Evolutionary conservation across 2,329 filamentous ascomycete genomes (phyloP).

Genomic region (Fusarium sambucinum): DNA sequence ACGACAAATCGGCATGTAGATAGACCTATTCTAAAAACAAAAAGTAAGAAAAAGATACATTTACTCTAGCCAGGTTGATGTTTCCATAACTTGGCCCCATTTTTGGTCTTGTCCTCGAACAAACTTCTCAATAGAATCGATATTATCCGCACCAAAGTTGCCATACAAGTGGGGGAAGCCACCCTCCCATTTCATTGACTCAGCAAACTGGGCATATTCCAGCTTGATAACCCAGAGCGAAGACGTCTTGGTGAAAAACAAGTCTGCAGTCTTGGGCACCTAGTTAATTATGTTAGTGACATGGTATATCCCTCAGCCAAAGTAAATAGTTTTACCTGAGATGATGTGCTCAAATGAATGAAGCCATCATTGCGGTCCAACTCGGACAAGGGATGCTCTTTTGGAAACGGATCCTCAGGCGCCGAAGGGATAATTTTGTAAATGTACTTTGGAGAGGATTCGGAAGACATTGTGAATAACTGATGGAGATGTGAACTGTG

Average conservation of each 20-base stretch:
- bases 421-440: constrained; percentile 71
- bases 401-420: constrained; percentile 66
- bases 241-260: constrained; percentile 57
- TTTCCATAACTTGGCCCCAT: constrained; percentile 62
- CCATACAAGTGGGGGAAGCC: constrained; percentile 71
- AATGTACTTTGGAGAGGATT: constrained; percentile 58
- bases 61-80: constrained; percentile 58
- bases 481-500: not conserved
- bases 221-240: constrained; percentile 67
- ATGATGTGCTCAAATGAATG: constrained; percentile 69
- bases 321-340: constrained; percentile 58
- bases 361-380: constrained; percentile 72
- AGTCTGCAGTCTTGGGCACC: constrained; percentile 59
- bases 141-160: constrained; percentile 66
- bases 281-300: constrained; percentile 47
- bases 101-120: constrained; percentile 56
- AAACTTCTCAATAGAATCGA: constrained; percentile 62
- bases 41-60: not conserved
- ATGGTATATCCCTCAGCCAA: not conserved
- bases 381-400: constrained; percentile 67
- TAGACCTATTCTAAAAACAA: not conserved
- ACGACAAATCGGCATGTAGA: not conserved
- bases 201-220: constrained; percentile 59
- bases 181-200: constrained; percentile 66
- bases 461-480: constrained; percentile 46